Percentiles rank a stretch among this genome's conserved stretches.
Conservation (phyloP, 1,284 basidiomycete genomes). For the Naganishia sp. region DNA sequence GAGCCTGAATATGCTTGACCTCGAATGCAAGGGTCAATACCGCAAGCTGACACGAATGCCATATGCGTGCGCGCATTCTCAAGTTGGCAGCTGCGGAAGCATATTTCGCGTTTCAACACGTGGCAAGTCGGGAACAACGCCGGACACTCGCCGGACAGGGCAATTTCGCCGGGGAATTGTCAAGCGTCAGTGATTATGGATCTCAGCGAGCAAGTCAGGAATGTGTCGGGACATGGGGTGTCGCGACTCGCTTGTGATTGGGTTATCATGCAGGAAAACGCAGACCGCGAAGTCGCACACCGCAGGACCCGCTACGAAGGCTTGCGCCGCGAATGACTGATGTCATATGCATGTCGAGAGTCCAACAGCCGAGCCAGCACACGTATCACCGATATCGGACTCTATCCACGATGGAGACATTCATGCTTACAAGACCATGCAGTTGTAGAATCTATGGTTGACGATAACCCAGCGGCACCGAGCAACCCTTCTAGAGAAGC, state of each 20-base stretch:
- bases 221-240: no score
- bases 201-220: no score
- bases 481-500: not conserved
- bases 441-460: not conserved
- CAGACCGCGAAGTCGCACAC: no score
- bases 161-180: not conserved
- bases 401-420: not conserved
- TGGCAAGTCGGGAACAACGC: slow-evolving; percentile 3
- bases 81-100: slow-evolving; percentile 26
- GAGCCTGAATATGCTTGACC: not conserved
- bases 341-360: no score
- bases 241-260: no score
- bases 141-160: slow-evolving; percentile 5
- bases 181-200: no score
- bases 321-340: no score
- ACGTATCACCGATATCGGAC: no score
- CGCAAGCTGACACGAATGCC: not conserved
- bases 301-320: no score
- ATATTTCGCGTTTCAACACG: slow-evolving; percentile 1
- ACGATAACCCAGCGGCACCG: not conserved
- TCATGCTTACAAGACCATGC: not conserved
- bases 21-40: not conserved
- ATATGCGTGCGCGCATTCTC: not conserved
- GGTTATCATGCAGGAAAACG: no score
- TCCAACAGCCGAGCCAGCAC: no score